phyloP scores from a whole-genome alignment of 2,329 filamentous ascomycete genomes.

The Sclerotinia glacialis region DNA sequence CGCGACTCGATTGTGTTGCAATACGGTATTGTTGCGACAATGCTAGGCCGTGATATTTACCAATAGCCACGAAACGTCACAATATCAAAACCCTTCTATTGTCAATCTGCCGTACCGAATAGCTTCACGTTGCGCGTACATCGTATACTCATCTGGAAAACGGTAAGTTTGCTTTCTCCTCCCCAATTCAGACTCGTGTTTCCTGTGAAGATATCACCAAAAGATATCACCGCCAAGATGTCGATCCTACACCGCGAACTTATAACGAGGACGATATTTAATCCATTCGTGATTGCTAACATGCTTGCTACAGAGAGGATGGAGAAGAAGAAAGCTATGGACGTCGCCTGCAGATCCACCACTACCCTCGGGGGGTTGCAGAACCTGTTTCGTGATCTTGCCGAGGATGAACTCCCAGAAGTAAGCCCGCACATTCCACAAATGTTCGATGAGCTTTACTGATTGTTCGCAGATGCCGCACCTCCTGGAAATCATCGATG shows the following conservation, averaged over 20 bases:
- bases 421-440: conserved; percentile 14
- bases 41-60: conserved; percentile 32
- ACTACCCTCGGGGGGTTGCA: conserved; percentile 12
- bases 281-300: conserved; percentile 9
- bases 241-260: conserved; percentile 1
- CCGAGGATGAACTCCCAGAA: conserved; percentile 18
- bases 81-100: conserved; percentile 16
- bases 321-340: conserved; percentile 17
- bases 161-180: conserved; percentile 3
- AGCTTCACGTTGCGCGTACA: conserved; percentile 10
- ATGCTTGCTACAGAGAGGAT: conserved; percentile 2
- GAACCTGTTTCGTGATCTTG: conserved; percentile 8
- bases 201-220: not conserved
- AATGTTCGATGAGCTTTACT: conserved; percentile 5
- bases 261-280: not conserved
- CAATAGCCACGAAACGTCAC: conserved; percentile 24
- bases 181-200: not conserved
- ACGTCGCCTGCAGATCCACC: not conserved
- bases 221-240: not conserved
- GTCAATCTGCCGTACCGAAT: not conserved
- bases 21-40: conserved; percentile 32
- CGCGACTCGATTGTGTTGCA: conserved; percentile 20
- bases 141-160: not conserved
- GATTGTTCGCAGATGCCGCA: conserved; percentile 14
- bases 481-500: conserved; percentile 19